These are phyloP conservation scores for Penicillium sp. DNA, from an alignment of 2,329 filamentous ascomycete genomes.

Conservation along the genomic window DNA sequence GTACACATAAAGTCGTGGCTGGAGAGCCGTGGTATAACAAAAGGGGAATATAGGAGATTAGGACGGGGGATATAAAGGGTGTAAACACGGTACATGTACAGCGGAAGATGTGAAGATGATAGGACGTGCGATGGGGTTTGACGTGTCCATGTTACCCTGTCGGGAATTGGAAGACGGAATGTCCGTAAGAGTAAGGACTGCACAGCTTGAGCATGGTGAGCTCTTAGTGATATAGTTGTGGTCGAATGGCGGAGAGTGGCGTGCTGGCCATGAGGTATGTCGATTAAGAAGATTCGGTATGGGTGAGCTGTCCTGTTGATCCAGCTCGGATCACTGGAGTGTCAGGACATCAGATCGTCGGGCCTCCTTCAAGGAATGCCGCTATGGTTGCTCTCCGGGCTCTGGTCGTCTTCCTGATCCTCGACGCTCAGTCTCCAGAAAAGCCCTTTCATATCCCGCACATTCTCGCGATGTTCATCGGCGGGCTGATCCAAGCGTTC, in stretches of 20 bases:
- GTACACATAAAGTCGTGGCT: constrained; percentile 24
- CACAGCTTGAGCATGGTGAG: too few species aligned
- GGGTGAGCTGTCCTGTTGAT: not conserved
- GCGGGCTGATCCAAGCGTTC: constrained; percentile 61
- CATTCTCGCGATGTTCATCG: constrained; percentile 55
- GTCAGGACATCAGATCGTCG: not conserved
- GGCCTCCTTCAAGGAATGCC: constrained; percentile 4
- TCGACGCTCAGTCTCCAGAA: constrained; percentile 61
- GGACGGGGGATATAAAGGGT: not conserved
- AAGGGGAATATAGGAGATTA: not conserved
- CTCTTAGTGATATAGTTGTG: not conserved
- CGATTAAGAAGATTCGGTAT: not conserved
- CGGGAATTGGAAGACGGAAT: not conserved
- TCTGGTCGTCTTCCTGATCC: constrained; percentile 34
- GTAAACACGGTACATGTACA: not conserved
- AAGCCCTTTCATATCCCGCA: constrained; percentile 70
- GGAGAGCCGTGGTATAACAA: not conserved
- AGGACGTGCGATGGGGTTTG: not conserved
- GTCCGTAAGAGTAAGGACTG: not conserved
- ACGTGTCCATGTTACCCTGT: not conserved
- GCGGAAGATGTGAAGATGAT: not conserved
- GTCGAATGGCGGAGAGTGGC: not conserved
- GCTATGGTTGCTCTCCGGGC: constrained; percentile 20
- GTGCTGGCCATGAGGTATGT: not conserved
- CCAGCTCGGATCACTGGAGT: not conserved